Evolutionary conservation across 164 flowering plant genomes (phyloP).

Genomic region (Magnolia officinalis): DNA sequence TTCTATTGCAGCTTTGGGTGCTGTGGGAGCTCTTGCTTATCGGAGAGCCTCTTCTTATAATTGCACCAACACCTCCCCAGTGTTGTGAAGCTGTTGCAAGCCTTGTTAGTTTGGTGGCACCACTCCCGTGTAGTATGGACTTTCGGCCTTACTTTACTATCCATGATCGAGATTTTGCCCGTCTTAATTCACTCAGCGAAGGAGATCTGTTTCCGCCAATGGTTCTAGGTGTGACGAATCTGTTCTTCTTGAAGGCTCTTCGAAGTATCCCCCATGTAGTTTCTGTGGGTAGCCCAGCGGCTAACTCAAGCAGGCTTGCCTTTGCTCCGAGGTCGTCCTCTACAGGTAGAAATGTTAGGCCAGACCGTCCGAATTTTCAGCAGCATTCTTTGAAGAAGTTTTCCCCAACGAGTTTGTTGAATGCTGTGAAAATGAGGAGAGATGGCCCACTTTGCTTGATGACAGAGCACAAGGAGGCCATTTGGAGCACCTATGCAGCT

Average conservation of each 20-base stretch:
- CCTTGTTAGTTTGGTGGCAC: constrained; percentile 91
- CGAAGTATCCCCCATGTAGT: constrained; percentile 78
- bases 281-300: constrained; percentile 78
- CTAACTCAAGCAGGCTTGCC: constrained; percentile 52
- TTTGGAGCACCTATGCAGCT: constrained; percentile 82
- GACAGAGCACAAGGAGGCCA: constrained; percentile 94
- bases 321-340: constrained; percentile 36
- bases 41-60: constrained; percentile 90
- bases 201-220: constrained; percentile 78
- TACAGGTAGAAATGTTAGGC: constrained; percentile 45
- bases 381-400: constrained; percentile 73
- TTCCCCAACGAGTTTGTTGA: constrained; percentile 75
- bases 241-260: constrained; percentile 90
- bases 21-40: constrained; percentile 88
- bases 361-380: constrained; percentile 51
- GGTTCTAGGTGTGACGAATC: constrained; percentile 94
- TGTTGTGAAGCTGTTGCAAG: constrained; percentile 98
- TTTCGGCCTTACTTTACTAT: constrained; percentile 98
- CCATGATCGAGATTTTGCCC: constrained; percentile 82
- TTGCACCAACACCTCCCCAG: constrained; percentile 94
- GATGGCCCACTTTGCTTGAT: constrained; percentile 96
- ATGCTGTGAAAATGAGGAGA: constrained; percentile 80
- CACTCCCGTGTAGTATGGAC: constrained; percentile 77
- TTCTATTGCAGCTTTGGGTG: constrained; percentile 86
- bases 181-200: constrained; percentile 69